Conservation (phyloP, 345 rosid species). For the Barbarea vulgaris region DNA sequence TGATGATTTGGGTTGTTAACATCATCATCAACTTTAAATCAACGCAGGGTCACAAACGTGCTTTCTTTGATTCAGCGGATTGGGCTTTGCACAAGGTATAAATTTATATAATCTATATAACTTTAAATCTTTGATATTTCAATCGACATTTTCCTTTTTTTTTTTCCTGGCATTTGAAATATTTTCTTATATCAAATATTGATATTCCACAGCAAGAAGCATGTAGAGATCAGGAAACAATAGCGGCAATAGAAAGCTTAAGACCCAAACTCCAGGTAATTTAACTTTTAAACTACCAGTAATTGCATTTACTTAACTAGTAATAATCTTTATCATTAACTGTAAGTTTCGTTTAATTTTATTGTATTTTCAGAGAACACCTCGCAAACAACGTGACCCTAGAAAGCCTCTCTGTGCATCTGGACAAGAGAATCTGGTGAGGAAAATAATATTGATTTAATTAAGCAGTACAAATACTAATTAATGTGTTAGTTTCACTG, state of each 20-base stretch:
- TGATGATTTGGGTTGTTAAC: background rate
- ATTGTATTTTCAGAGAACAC: conserved; percentile 57
- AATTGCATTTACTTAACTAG: background rate
- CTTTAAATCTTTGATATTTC: background rate
- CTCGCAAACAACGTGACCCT: conserved; percentile 72
- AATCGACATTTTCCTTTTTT: background rate
- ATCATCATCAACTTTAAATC: background rate
- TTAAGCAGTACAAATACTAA: background rate
- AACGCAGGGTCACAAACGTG: conserved; percentile 68
- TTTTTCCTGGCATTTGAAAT: background rate
- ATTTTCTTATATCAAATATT: background rate
- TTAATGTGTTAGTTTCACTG: background rate
- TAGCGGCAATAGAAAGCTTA: conserved; percentile 58
- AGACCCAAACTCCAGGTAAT: conserved; percentile 78
- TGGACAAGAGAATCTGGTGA: conserved; percentile 49
- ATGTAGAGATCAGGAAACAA: conserved; percentile 48
- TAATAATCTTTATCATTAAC: background rate
- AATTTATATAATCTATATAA: background rate
- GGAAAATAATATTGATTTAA: conserved; percentile 4
- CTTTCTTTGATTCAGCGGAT: conserved; percentile 94
- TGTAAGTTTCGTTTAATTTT: background rate
- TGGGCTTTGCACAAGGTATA: conserved; percentile 85
- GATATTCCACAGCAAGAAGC: conserved; percentile 68
- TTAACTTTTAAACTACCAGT: conserved; percentile 19
- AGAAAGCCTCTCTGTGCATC: conserved; percentile 70